Evolutionary conservation across 1,284 basidiomycete species (phyloP).

Genomic region (Anthracocystis walkeri): DNA sequence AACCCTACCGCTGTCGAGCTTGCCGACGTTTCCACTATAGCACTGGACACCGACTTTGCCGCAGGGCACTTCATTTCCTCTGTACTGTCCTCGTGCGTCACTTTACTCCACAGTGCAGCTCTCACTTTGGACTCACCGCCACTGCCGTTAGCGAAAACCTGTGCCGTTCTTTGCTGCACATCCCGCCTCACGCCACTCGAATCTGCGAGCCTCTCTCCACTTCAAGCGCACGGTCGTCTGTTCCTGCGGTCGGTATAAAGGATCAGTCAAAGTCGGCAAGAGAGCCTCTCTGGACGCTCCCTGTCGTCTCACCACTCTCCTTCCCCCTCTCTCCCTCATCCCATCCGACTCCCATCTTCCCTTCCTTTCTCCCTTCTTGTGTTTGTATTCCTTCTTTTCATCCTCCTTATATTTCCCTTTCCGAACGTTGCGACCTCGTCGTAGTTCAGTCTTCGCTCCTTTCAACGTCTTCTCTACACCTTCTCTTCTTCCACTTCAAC

Average conservation of each 20-base stretch:
- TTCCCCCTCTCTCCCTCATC: neutral
- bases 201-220: constrained; percentile 4
- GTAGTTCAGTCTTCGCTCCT: neutral
- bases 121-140: neutral
- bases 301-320: neutral
- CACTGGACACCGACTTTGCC: neutral
- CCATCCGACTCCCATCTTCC: neutral
- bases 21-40: neutral
- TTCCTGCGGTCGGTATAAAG: neutral
- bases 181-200: neutral
- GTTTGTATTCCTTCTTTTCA: neutral
- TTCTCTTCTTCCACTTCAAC: neutral
- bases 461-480: neutral
- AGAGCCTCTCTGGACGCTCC: neutral
- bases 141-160: neutral
- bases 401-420: neutral
- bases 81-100: constrained; percentile 22
- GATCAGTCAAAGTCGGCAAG: neutral
- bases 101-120: constrained; percentile 13
- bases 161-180: constrained; percentile 6
- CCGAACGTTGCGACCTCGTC: neutral
- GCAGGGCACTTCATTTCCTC: neutral
- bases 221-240: neutral
- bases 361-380: neutral
- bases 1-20: neutral